phyloP scores from a whole-genome alignment of 1,139 yeast species.

The Suhomyces wounanorum region DNA sequence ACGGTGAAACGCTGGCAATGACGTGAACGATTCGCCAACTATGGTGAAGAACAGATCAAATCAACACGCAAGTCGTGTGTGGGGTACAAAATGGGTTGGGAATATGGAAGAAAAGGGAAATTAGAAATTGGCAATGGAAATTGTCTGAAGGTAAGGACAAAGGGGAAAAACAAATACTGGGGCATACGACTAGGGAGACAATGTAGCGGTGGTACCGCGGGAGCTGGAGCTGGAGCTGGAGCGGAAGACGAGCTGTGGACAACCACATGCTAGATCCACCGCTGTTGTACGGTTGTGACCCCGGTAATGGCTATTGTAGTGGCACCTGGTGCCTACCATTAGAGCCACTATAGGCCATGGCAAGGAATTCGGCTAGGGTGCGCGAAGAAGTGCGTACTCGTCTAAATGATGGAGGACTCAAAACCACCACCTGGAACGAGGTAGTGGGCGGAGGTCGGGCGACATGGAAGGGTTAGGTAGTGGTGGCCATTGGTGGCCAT shows the following conservation, averaged over 20 bases:
- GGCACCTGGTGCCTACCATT: neutral
- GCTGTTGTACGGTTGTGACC: no score
- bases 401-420: neutral
- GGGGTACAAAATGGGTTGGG: neutral
- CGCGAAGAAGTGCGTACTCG: neutral
- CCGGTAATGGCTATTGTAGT: neutral
- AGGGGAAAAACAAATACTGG: no score
- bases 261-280: no score
- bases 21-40: neutral
- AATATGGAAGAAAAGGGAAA: neutral
- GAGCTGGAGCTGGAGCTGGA: no score
- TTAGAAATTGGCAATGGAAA: neutral
- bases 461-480: neutral
- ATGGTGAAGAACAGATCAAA: conserved; percentile 9
- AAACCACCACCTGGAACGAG: conserved; percentile 1
- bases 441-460: no score
- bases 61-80: conserved; percentile 12
- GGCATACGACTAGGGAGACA: no score
- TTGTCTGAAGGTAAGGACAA: neutral
- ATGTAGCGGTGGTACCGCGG: no score
- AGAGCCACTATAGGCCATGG: neutral
- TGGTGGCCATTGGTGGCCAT: neutral
- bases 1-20: neutral
- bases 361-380: conserved; percentile 2
- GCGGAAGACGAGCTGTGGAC: no score